Base-by-base conservation (phyloP, 345 rosid genomes). In the Syzygium jambos region DNA sequence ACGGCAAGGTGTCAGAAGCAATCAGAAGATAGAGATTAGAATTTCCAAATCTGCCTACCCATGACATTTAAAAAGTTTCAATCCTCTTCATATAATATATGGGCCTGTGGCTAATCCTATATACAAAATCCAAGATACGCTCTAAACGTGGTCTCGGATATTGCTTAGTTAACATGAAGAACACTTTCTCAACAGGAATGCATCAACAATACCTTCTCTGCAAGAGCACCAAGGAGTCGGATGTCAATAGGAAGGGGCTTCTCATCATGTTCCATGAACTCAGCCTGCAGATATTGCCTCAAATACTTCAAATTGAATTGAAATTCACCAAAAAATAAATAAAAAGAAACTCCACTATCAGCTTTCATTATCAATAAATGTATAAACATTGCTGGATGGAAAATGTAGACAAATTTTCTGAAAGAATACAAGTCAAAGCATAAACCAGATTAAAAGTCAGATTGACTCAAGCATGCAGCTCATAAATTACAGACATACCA, bases 191-290 rank as follows among this genome's bases (percentile, higher is more conserved):
- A 41, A 73, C 80, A 73, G 25, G 80, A 73, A 73, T 73, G 80
- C 49, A 34, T 73, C 80, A 73, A 73, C 80, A 73, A 34, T 5
- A 98, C 99, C 98, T 98, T 98, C 90, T 98, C 99, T 85, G 99
- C 99, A 88, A 98, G 98, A 87, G 99, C 99, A 80, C 98, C 99
- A 91, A 98, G 99, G 49, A 98, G 96, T 88, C 99, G 97, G 86
- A 98, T 98, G 91, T 98, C 99, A 87, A 98, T 98, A 84, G 99
- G 99, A 90, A 98, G 99, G 91, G 95, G 98, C 89, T 95, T 98
- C 92, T 98, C 99, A 89, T 95, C 99, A 91, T 94, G 99, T 88
- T 98, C 99, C 99, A 98, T 98, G 93, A 98, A 96, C 93, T 98
- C 99, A 43, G 99, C 99, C 99, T 98, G 92, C 89, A 92, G 91